A percentile compares a stretch with the other conserved stretches of the same genome.
Conservation (phyloP, 208 protist genomes). For the Crithidia sp. region DNA sequence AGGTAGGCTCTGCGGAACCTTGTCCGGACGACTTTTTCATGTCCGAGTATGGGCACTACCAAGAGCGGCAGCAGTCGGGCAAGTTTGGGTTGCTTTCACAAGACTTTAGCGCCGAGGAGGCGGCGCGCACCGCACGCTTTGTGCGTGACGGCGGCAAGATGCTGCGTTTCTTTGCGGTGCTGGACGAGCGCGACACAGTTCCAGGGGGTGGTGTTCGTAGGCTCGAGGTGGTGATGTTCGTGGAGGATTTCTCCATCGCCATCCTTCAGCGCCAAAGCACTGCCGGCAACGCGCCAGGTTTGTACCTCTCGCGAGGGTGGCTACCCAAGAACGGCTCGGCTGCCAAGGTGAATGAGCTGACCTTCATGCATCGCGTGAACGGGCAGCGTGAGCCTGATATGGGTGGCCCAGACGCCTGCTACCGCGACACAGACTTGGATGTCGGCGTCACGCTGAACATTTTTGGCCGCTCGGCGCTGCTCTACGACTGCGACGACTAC, state of each 20-base stretch:
- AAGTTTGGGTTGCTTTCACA: slow-evolving; percentile 74
- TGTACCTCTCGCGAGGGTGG: slow-evolving; percentile 87
- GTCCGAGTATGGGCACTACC: slow-evolving; percentile 51
- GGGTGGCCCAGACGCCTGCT: slow-evolving; percentile 69
- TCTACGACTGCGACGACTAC: slow-evolving; percentile 95
- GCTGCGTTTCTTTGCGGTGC: slow-evolving; percentile 94
- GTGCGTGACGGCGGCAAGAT: slow-evolving; percentile 94
- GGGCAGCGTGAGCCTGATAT: slow-evolving; percentile 80
- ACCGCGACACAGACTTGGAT: slow-evolving; percentile 82
- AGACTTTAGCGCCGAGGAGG: slow-evolving; percentile 66
- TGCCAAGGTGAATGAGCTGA: slow-evolving; percentile 78
- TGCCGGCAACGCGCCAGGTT: slow-evolving; percentile 87
- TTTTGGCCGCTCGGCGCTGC: slow-evolving; percentile 75
- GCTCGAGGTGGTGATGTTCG: slow-evolving; percentile 94
- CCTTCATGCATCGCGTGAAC: slow-evolving; percentile 85
- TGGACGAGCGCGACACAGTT: slow-evolving; percentile 66
- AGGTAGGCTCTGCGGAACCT: slow-evolving; percentile 51
- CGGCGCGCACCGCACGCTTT: slow-evolving; percentile 81
- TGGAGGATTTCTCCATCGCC: slow-evolving; percentile 96
- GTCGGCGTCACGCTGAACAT: slow-evolving; percentile 87
- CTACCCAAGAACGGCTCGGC: slow-evolving; percentile 81
- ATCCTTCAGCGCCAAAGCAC: slow-evolving; percentile 91
- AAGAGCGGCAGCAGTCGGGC: slow-evolving; percentile 56
- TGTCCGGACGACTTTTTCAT: slow-evolving; percentile 82
- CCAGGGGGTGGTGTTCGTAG: slow-evolving; percentile 77